These are phyloP conservation scores for Solanum hybrid DNA, from an alignment of 305 asterid genomes.

Conservation along the genomic window DNA sequence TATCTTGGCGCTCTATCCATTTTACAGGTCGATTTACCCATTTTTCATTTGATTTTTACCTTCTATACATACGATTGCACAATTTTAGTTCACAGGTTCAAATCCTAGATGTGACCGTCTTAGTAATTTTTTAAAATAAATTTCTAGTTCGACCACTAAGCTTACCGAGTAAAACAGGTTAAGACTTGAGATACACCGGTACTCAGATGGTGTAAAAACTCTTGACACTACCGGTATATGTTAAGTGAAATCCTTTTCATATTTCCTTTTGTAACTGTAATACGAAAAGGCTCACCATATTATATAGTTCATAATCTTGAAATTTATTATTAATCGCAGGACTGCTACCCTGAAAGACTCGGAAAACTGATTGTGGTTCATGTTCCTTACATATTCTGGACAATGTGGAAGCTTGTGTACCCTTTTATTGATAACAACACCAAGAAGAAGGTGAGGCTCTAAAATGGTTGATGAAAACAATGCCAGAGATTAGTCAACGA, in stretches of 20 bases:
- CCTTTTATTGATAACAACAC: constrained; percentile 78
- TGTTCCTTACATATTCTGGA: constrained; percentile 64
- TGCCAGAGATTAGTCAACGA: neutral
- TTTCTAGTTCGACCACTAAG: neutral
- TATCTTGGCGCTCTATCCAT: constrained; percentile 29
- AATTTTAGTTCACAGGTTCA: neutral
- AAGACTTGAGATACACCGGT: neutral
- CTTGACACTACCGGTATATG: neutral
- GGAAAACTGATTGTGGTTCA: constrained; percentile 48
- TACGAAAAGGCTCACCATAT: neutral
- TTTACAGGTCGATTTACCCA: constrained; percentile 39
- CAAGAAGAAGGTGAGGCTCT: constrained; percentile 48
- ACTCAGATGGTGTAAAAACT: neutral
- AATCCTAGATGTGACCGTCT: neutral
- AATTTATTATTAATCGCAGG: constrained; percentile 30
- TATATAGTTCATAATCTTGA: neutral
- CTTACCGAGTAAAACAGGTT: neutral
- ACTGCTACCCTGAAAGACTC: constrained; percentile 80
- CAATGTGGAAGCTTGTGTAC: constrained; percentile 54
- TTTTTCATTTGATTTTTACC: neutral
- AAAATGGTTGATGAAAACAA: neutral
- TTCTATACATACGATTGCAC: neutral
- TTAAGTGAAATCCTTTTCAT: neutral
- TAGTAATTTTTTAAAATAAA: neutral
- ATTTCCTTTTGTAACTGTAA: neutral